A percentile compares a stretch with the other conserved stretches of the same genome.
Evolutionary conservation across 208 protist species (phyloP).

Genomic region (Acanthamoeba sp.): DNA sequence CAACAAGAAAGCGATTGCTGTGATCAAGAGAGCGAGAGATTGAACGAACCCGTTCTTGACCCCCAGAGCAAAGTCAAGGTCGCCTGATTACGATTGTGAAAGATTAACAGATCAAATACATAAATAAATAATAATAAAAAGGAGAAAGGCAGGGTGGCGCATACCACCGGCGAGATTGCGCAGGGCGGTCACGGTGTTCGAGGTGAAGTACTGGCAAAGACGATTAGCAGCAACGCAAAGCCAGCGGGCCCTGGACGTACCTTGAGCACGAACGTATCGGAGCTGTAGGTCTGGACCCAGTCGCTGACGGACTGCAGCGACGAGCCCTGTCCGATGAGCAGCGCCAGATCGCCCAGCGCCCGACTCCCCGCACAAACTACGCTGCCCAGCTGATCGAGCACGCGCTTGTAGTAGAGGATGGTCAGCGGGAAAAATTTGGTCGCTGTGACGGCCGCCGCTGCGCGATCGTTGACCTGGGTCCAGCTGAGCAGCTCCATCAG

Average conservation of each 20-base stretch:
- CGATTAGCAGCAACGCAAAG: no score
- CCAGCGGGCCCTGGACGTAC: no score
- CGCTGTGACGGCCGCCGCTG: not conserved
- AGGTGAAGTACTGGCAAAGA: constrained; percentile 46
- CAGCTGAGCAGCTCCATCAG: constrained; percentile 42
- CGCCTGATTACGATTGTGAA: no score
- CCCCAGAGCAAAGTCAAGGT: constrained; percentile 50
- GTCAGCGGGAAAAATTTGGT: not conserved
- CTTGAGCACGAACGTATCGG: constrained; percentile 24
- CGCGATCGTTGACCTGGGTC: constrained; percentile 50
- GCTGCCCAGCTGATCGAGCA: constrained; percentile 29
- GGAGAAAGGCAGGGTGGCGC: no score
- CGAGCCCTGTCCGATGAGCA: constrained; percentile 26
- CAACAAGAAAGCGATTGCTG: no score
- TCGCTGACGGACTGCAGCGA: constrained; percentile 15
- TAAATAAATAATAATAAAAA: no score
- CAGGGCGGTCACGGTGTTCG: not conserved
- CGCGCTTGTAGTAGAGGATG: constrained; percentile 36
- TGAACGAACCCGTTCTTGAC: not conserved
- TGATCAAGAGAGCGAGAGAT: no score
- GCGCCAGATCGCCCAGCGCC: not conserved
- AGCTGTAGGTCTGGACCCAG: constrained; percentile 46
- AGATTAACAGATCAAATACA: no score
- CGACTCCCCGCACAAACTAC: not conserved
- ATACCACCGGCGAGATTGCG: not conserved